A percentile compares a stretch with the other conserved stretches of the same genome.
Evolutionary conservation across 2,329 filamentous ascomycete genomes (phyloP).

Genomic region (Ophiostoma ips): DNA sequence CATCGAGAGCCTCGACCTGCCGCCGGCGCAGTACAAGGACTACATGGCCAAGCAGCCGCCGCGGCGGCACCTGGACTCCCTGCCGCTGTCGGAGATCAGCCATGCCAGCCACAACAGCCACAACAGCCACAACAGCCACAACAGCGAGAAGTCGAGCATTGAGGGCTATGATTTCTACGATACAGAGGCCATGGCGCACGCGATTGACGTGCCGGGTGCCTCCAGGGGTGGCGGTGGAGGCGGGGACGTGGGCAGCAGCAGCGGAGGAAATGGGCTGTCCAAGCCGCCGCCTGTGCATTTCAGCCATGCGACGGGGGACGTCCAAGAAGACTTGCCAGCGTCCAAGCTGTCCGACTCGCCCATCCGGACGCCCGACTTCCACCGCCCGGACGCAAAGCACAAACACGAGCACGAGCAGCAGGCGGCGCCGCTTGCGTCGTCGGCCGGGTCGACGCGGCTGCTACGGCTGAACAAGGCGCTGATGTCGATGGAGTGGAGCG

Average conservation of each 20-base stretch:
- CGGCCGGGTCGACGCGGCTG: constrained; percentile 7
- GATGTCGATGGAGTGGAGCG: constrained; percentile 10
- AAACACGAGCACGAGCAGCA: neutral
- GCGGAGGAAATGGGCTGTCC: no score
- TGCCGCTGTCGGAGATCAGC: constrained; percentile 36
- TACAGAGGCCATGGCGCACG: constrained; percentile 36
- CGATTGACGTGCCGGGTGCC: constrained; percentile 36
- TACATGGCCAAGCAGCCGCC: constrained; percentile 16
- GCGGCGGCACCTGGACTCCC: constrained; percentile 35
- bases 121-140: constrained; percentile 29
- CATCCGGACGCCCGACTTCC: constrained; percentile 11
- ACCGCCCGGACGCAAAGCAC: constrained; percentile 35
- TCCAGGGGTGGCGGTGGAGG: neutral
- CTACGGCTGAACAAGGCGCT: constrained; percentile 8
- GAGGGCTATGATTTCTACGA: constrained; percentile 56
- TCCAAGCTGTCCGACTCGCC: neutral
- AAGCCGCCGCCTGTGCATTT: neutral
- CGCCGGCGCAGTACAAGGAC: constrained; percentile 29
- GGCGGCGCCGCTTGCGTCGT: neutral
- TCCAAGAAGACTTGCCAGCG: no score
- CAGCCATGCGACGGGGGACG: neutral
- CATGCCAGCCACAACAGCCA: constrained; percentile 32
- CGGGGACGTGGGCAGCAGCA: no score
- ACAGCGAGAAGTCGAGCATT: constrained; percentile 34
- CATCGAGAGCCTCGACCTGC: constrained; percentile 35